Conservation (phyloP, 441 rosid genomes). For the Populus trichocarpa region DNA sequence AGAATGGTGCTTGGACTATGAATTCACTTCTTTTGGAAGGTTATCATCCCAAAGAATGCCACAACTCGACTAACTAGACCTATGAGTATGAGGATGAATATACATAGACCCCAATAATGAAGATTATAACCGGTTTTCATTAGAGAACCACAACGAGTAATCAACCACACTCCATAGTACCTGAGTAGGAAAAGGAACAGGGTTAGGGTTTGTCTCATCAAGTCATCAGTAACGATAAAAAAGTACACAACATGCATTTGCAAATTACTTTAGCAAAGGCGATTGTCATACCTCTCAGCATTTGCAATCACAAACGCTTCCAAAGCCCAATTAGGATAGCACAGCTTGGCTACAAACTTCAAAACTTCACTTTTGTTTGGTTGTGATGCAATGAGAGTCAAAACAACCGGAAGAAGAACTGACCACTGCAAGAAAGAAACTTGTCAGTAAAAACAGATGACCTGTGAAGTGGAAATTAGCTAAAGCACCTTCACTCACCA, state of each 20-base stretch:
- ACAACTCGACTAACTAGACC: conserved; percentile 49
- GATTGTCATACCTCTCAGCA: conserved; percentile 60
- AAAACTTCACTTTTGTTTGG: conserved; percentile 30
- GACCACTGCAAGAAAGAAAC: conserved; percentile 57
- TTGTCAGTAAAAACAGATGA: conserved; percentile 12
- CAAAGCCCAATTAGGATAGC: conserved; percentile 91
- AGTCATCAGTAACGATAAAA: not conserved
- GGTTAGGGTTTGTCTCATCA: not conserved
- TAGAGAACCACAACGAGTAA: conserved; percentile 78
- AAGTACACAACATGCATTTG: too few relatives aligned
- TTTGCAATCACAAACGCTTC: conserved; percentile 79
- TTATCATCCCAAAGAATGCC: conserved; percentile 71
- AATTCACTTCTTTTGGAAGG: conserved; percentile 58
- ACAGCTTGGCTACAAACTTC: conserved; percentile 45
- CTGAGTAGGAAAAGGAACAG: conserved; percentile 32
- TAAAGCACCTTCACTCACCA: conserved; percentile 47
- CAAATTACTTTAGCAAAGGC: not conserved
- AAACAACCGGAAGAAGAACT: conserved; percentile 94
- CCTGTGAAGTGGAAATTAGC: not conserved
- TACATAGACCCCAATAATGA: conserved; percentile 55
- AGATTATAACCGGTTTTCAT: conserved; percentile 56
- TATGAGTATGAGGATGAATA: conserved; percentile 46
- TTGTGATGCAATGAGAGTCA: conserved; percentile 78
- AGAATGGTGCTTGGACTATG: not conserved
- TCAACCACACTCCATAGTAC: conserved; percentile 89